Base-by-base conservation (phyloP, 2,329 filamentous ascomycete genomes). In the Ophiostoma ulmi region DNA sequence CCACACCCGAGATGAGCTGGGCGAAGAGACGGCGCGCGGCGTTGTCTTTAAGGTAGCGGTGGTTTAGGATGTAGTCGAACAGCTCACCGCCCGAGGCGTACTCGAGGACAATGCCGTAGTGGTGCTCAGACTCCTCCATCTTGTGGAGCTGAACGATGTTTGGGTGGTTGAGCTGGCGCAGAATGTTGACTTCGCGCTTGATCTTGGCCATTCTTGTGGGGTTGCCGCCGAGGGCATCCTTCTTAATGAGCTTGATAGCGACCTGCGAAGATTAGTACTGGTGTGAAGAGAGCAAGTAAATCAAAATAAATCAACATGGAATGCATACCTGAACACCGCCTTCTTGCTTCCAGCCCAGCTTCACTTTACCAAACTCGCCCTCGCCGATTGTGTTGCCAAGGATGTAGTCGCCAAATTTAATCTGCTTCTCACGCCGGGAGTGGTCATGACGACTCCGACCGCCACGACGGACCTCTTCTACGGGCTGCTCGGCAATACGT, bases 361-460 rank as follows among this genome's bases (percentile, higher is more conserved):
- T 98, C 76, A 99, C 95, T 79, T 99, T 99, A 74, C 95, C 95
- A 79, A 99, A 99, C 80, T 99, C 95, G 73, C 95, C 95, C 82
- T 99, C 95, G 68, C 95, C 95, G 68, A 99, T 90, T 2, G 94
- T 98, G 79, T 97, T 94, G 48, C 95, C 95, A 3, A 99, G 86
- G 72, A 97, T 93, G 80, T 98, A 99, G 74, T 97, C 93, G 72
- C 94, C 94, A 78, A 99, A 98, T 75, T 92, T 94, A 61, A 91
- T 93, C 74, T 91, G 88, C 82, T 96, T 97, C 75, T 89, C 84
- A 52, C 81, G 78, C 74, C 84, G 85, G 0, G 81, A 80, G 76
- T 89, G 86, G 73, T 90, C 87, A 73, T 90, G 87, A 48, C 88
- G 81, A 73, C 86, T 88, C 70, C 87, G 83, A 10, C 80, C 80